Conservation (phyloP, 2,329 filamentous ascomycete species). For the Septoria linicola region DNA sequence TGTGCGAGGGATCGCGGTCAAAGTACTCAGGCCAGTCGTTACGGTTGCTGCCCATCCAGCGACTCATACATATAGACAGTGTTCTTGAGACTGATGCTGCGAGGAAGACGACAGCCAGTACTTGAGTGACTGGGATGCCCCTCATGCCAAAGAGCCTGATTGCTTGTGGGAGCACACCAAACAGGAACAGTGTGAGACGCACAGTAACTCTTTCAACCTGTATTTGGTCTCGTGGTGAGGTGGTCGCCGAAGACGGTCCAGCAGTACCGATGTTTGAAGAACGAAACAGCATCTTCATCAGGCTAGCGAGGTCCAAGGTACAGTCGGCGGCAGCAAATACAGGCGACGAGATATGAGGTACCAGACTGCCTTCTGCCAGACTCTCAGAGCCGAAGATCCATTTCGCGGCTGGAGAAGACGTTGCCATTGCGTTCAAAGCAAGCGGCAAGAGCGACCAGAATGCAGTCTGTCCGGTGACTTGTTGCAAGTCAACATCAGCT, state of each 20-base stretch:
- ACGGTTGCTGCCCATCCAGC: background rate
- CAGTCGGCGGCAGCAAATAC: background rate
- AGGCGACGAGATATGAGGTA: conserved; percentile 5
- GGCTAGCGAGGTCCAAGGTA: background rate
- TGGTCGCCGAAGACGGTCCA: too few species aligned
- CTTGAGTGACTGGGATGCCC: conserved; percentile 4
- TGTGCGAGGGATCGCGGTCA: too few species aligned
- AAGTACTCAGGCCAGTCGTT: too few species aligned
- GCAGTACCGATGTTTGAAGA: too few species aligned
- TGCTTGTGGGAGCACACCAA: conserved; percentile 1
- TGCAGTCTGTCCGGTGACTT: conserved; percentile 3
- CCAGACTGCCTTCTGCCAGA: background rate
- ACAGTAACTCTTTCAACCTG: background rate
- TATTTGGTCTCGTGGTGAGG: background rate
- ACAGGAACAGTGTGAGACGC: background rate
- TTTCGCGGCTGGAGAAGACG: background rate
- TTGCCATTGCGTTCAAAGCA: conserved; percentile 3
- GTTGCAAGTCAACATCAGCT: too few species aligned
- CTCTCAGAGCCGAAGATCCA: background rate
- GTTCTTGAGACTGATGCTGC: background rate
- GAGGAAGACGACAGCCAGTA: background rate
- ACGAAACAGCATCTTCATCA: background rate
- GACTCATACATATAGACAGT: background rate
- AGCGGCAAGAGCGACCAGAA: conserved; percentile 5
- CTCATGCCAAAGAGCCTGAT: conserved; percentile 8